Conservation (phyloP, 163 green algal species). For the Scenedesmus sp. region DNA sequence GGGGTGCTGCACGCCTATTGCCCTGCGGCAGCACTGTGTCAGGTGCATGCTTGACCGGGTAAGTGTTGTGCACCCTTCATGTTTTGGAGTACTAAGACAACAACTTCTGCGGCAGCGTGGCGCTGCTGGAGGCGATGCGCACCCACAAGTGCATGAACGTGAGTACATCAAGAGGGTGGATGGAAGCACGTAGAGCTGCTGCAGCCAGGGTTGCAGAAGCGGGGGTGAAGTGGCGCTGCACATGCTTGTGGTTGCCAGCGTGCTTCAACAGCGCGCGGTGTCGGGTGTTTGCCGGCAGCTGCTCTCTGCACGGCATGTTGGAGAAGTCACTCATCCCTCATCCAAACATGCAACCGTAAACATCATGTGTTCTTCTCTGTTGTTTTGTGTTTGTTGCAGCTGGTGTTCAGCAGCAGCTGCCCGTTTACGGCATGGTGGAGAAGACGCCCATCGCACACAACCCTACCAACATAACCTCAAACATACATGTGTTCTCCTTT, state of each 20-base stretch:
- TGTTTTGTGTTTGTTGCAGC: conserved; percentile 36
- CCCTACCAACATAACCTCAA: conserved; percentile 53
- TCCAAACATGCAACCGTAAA: too few species aligned
- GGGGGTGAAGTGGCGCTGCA: too few species aligned
- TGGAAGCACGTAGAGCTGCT: not conserved
- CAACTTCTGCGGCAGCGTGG: conserved; percentile 94
- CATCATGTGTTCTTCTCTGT: too few species aligned
- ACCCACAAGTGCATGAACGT: conserved; percentile 62
- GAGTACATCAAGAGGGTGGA: not conserved
- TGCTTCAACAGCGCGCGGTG: too few species aligned
- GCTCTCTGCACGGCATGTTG: too few species aligned
- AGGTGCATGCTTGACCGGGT: too few species aligned
- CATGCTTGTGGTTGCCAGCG: too few species aligned
- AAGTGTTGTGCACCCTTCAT: too few species aligned
- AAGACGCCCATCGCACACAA: conserved; percentile 93
- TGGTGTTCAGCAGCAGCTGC: conserved; percentile 97
- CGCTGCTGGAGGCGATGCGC: conserved; percentile 90
- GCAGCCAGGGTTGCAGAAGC: not conserved
- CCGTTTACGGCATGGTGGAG: conserved; percentile 96
- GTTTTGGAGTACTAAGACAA: conserved; percentile 96
- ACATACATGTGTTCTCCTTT: too few species aligned
- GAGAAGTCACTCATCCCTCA: too few species aligned
- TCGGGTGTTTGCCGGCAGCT: too few species aligned
- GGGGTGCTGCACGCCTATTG: not conserved
- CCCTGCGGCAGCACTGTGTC: too few species aligned